Base-by-base conservation (phyloP, 2,329 filamentous ascomycete species). In the Herpotrichia juniperi region DNA sequence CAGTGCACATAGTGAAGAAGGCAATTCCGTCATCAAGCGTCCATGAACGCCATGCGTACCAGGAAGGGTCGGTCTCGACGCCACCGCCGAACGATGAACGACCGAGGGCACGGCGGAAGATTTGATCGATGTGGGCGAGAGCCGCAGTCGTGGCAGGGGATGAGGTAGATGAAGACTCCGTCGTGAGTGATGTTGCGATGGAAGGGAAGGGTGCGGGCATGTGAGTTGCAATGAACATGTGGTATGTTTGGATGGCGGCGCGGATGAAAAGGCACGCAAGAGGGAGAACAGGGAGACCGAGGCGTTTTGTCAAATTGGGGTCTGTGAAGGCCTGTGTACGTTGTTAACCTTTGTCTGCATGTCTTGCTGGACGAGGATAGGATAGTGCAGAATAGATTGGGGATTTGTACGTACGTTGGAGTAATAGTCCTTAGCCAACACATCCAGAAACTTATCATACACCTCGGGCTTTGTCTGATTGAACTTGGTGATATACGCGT, bases 401-500 rank as follows among this genome's bases (percentile, higher is more conserved):
- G 22, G 21, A 28, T n/a, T n/a, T n/a, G n/a, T n/a, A 71, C 86
- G 75, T 69, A 89, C 88, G 69, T 97, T 93, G 1, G 92, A 93
- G 71, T 99, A 99, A 75, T 99, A 99, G 72, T 99, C 94, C 73
- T 97, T 97, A 60, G 92, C 93, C 7, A 99, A 78, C 4, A 99
- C 90, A 68, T 99, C 96, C 14, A 97, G 83, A 69, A 94, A 96
- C 21, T 92, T 86, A 46, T 86, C 84, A 72, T 99, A 99, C 50
- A 99, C 89, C 6, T 84, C 85, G 2, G 94, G 94, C 58, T 94
- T 93, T 61, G 93, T 92, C 64, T 96, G 96, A 80, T 99, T 99
- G 79, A 99, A 99, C 71, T 99, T 99, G 70, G 88, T 93, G 71
- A 99, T 96, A 71, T 97, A 99, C 19, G 91, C 91, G 69, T 99